These are phyloP conservation scores for Mucor lusitanicus DNA, from an alignment of 371 early-diverging fungal genomes.

Conservation along the genomic window DNA sequence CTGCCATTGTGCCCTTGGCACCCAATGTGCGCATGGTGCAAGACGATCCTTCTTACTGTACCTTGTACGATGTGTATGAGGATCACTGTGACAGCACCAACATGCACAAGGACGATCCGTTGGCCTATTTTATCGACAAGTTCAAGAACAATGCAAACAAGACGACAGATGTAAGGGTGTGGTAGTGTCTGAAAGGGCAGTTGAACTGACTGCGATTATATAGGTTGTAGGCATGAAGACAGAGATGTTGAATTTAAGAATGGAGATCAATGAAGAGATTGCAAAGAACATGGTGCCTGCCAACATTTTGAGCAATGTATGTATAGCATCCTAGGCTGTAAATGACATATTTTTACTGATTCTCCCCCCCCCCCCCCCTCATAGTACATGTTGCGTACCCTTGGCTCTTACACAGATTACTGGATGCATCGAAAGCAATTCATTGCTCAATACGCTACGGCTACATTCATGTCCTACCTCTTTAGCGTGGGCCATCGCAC, in stretches of 20 bases:
- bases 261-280: conserved; percentile 84
- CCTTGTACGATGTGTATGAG: conserved; percentile 86
- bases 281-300: conserved; percentile 77
- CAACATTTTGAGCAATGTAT: conserved; percentile 74
- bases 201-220: background rate
- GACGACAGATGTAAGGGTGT: conserved; percentile 35
- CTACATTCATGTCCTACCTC: conserved; percentile 90
- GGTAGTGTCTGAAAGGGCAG: background rate
- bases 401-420: conserved; percentile 82
- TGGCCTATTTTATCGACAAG: conserved; percentile 70
- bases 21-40: conserved; percentile 91
- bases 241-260: conserved; percentile 72
- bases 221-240: conserved; percentile 53
- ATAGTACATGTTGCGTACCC: conserved; percentile 67
- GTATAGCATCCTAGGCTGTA: background rate
- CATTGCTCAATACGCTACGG: conserved; percentile 84
- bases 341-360: too few relatives aligned
- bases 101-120: conserved; percentile 80
- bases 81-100: conserved; percentile 71
- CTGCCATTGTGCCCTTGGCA: conserved; percentile 88
- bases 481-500: conserved; percentile 84
- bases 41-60: conserved; percentile 83
- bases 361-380: too few relatives aligned
- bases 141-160: conserved; percentile 52
- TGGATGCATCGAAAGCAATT: conserved; percentile 95